These are phyloP conservation scores for Hygrophorus pudorinus DNA, from an alignment of 768 basidiomycete species.

Conservation along the genomic window DNA sequence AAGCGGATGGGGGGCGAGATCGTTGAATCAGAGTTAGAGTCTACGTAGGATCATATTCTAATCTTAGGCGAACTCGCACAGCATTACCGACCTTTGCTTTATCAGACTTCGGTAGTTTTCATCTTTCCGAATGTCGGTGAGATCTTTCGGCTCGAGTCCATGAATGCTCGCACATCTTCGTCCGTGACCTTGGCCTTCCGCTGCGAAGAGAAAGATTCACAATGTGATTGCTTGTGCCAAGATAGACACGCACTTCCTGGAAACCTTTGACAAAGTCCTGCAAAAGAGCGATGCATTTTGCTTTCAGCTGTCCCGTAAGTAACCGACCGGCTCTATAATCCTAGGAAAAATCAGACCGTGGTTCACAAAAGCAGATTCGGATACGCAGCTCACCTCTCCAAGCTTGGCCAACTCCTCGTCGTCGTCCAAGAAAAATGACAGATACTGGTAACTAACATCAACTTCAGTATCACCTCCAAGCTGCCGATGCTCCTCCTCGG, in stretches of 20 bases:
- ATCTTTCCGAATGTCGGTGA: slow-evolving; percentile 40
- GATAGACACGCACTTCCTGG: slow-evolving; percentile 47
- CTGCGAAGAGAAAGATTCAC: slow-evolving; percentile 28
- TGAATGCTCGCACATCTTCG: slow-evolving; percentile 62
- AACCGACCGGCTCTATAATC: slow-evolving; percentile 86
- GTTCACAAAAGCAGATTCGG: background rate
- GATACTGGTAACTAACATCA: slow-evolving; percentile 91
- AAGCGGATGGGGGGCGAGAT: slow-evolving; percentile 23
- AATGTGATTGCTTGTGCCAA: background rate
- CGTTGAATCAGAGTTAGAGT: background rate
- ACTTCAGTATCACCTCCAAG: slow-evolving; percentile 90
- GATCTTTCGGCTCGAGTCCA: slow-evolving; percentile 75
- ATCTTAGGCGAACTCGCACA: background rate
- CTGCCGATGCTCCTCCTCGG: slow-evolving; percentile 87
- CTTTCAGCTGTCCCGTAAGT: slow-evolving; percentile 88
- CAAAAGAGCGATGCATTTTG: slow-evolving; percentile 70
- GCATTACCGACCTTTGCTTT: background rate
- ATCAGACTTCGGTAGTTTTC: slow-evolving; percentile 1
- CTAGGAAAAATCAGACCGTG: slow-evolving; percentile 26
- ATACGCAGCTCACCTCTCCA: slow-evolving; percentile 47
- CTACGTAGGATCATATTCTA: background rate
- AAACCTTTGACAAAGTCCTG: slow-evolving; percentile 80
- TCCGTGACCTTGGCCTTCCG: slow-evolving; percentile 75
- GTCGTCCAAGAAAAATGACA: slow-evolving; percentile 92
- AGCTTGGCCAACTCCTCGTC: slow-evolving; percentile 77